Base-by-base conservation (phyloP, 2,329 filamentous ascomycete genomes). In the Verticillium zaregamsianum region DNA sequence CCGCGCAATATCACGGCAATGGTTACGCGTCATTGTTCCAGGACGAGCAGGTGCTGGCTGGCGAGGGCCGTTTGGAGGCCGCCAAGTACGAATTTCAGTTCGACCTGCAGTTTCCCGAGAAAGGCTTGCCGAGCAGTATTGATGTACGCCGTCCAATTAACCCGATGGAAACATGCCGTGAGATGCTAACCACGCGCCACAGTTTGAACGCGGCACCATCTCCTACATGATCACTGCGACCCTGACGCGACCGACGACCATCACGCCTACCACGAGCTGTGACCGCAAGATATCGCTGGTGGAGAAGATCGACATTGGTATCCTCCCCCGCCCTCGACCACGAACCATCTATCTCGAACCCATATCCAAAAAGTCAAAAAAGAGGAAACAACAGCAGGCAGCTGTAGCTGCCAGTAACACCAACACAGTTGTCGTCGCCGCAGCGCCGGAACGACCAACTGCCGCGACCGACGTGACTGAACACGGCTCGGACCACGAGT, bases 201-300 rank as follows among this genome's bases (percentile, higher is more conserved):
- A 98, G 93, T 99, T 99, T 74, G 95, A 98, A 77, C 88, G 94
- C 71, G 95, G 95, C 39, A 93, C 92, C 2, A 92, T 99, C 69
- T 90, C 90, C 23, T 99, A 98, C 77, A 87, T 94, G 79, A 85
- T 98, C 68, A 94, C 92, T 6, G 90, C 94, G 35, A 97, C 93
- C 9, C 76, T 98, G 62, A 98, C 94, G 23, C 87, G 93, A 61
- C 94, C 95, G 23, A 95, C 91, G 0, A 88, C 93, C 6, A 96
- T 97, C 64, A 85, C 89, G 15, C 89, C 94, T 2, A 93, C 89
- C 2, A 84, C 89, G 11, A 90, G 86, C 39, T 95, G 91, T 76
- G 92, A 96, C 67, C 85, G 88, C 64, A 93, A 93, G 70, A 83
- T 99, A 25, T 87, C 88, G 63, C 80, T 97, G 8, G 79, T 91